Percentiles rank a stretch among this genome's conserved stretches.
Evolutionary conservation across 108 stramenopile species (phyloP).

Genomic region (Nitzschia sp.): DNA sequence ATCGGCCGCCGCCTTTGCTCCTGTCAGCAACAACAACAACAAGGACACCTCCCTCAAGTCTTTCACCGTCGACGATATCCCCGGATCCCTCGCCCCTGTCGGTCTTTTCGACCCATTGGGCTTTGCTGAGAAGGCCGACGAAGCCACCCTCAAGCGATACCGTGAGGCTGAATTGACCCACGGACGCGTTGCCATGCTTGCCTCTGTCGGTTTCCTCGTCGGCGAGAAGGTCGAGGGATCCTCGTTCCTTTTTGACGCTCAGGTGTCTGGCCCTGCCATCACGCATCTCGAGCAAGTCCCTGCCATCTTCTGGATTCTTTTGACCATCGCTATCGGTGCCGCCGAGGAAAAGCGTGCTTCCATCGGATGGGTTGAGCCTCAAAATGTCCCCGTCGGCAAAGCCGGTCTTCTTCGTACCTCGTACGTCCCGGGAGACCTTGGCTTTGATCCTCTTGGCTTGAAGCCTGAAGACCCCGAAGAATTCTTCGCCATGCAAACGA

Average conservation of each 20-base stretch:
- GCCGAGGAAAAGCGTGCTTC: constrained; percentile 53
- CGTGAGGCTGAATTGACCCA: constrained; percentile 89
- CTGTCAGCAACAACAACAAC: constrained; percentile 13
- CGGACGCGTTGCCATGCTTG: constrained; percentile 74
- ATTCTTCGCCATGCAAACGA: constrained; percentile 69
- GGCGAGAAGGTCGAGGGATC: constrained; percentile 77
- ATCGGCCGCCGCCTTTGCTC: constrained; percentile 42
- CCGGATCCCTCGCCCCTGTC: constrained; percentile 57
- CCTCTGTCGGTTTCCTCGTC: constrained; percentile 64
- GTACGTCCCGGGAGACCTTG: constrained; percentile 80
- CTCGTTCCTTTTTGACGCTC: constrained; percentile 77
- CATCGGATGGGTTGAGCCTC: constrained; percentile 66
- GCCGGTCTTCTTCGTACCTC: constrained; percentile 45
- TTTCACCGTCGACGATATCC: constrained; percentile 23
- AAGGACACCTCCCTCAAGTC: constrained; percentile 11
- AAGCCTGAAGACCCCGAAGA: constrained; percentile 73
- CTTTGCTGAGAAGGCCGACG: constrained; percentile 74
- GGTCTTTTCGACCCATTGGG: constrained; percentile 72
- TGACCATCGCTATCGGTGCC: constrained; percentile 59
- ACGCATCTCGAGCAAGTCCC: constrained; percentile 83
- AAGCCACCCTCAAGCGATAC: constrained; percentile 73
- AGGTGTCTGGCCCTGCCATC: constrained; percentile 88
- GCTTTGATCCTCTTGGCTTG: constrained; percentile 86
- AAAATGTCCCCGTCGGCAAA: constrained; percentile 52
- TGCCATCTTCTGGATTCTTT: constrained; percentile 40